Base-by-base conservation (phyloP, 2,329 filamentous ascomycete genomes). In the Lasiodiplodia citricola region DNA sequence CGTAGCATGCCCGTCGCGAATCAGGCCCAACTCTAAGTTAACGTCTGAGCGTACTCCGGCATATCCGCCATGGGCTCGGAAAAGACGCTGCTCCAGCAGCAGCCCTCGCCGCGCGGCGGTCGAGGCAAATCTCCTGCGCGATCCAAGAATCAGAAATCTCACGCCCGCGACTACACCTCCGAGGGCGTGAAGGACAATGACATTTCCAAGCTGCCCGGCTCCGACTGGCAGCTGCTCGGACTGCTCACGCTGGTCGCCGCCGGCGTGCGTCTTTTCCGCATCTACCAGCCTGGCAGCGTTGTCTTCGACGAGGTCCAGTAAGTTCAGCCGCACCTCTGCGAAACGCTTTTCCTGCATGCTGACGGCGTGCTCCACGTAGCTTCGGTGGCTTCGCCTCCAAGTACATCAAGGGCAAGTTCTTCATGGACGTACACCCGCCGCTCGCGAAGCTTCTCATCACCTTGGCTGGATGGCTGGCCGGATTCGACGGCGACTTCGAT, bases 251-350 rank as follows among this genome's bases (percentile, higher is more conserved):
- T 94, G 21, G 75, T 97, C 71, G 92, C 92, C 63, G 87, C 91
- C 67, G 83, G 90, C 72, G 93, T 99, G 73, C 92, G 96, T 72
- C 83, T 98, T 72, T 99, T 97, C 85, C 90, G 93, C 77, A 97
- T 99, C 83, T 97, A 96, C 80, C 93, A 97, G 80, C 96, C 96
- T 68, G 91, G 90, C 76, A 97, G 94, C 76, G 96, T 99, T 70
- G 96, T 99, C 73, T 99, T 99, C 80, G 96, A 99, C 81, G 96
- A 99, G 85, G 96, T 99, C 80, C 96, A 99, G 94, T 97, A 88
- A 80, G 93, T 90, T 58, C n/a, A 69, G 28, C 68, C 68, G 21
- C 38, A 52, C 35, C 37, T 55, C 8, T 25, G n/a, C 23, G 23
- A 28, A 37, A 41, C n/a, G 38, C 23, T n/a, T 41, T 58, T 21